phyloP scores from a whole-genome alignment of 805 yeast species.

The Yarrowia keelungensis region DNA sequence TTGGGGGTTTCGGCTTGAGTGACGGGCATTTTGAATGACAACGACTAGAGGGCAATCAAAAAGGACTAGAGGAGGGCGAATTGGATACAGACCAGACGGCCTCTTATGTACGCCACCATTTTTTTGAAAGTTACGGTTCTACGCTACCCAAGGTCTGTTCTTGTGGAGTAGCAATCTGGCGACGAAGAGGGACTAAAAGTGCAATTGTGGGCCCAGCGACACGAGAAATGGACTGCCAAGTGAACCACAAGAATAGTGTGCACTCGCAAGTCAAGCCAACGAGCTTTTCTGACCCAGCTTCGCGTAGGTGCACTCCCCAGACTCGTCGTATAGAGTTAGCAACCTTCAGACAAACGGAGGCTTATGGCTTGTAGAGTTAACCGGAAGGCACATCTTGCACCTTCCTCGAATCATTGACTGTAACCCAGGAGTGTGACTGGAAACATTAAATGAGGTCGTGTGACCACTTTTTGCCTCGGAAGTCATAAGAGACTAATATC shows the following conservation, averaged over 20 bases:
- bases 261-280: background rate
- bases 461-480: conserved; percentile 12
- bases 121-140: conserved; percentile 29
- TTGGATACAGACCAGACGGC: background rate
- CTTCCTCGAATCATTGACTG: conserved; percentile 31
- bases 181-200: background rate
- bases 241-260: background rate
- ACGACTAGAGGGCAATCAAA: conserved; percentile 1
- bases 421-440: conserved; percentile 10
- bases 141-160: conserved; percentile 13
- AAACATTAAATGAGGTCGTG: conserved; percentile 16
- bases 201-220: conserved; percentile 1
- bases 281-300: background rate
- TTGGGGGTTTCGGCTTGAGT: conserved; percentile 35
- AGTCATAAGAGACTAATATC: background rate
- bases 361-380: background rate
- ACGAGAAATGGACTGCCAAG: background rate
- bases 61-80: background rate
- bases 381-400: conserved; percentile 2
- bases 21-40: conserved; percentile 21
- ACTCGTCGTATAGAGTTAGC: conserved; percentile 15
- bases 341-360: conserved; percentile 27
- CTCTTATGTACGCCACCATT: conserved; percentile 34
- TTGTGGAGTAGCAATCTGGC: conserved; percentile 24
- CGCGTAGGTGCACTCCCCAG: conserved; percentile 9